A percentile compares a stretch with the other conserved stretches of the same genome.
Conservation (phyloP, 169 alveolate genomes). For the Plasmodium chabaudi region DNA sequence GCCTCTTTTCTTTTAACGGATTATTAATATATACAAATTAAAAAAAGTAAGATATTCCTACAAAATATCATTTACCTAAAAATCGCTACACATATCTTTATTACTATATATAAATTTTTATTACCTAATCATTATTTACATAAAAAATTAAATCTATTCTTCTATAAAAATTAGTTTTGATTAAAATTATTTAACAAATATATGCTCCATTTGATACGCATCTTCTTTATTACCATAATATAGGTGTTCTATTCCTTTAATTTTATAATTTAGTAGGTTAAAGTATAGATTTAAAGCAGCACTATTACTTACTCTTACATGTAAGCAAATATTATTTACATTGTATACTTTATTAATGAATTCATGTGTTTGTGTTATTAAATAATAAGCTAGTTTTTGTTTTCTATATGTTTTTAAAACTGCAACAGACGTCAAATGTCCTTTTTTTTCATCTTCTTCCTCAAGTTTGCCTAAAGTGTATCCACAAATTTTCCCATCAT, state of each 20-base stretch:
- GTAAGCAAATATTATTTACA: conserved; percentile 78
- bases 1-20: too few relatives aligned
- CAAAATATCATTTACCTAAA: too few relatives aligned
- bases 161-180: neutral
- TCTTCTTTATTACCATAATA: conserved; percentile 86
- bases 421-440: conserved; percentile 87
- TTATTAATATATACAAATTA: too few relatives aligned
- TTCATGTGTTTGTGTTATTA: conserved; percentile 83
- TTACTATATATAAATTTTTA: too few relatives aligned
- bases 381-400: conserved; percentile 80
- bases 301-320: conserved; percentile 83
- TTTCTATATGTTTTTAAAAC: conserved; percentile 81
- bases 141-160: neutral
- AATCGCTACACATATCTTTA: too few relatives aligned
- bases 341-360: conserved; percentile 20
- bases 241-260: conserved; percentile 79
- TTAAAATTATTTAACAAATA: conserved; percentile 31
- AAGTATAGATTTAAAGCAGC: conserved; percentile 82
- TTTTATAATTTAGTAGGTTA: conserved; percentile 79
- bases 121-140: neutral
- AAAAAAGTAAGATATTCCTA: too few relatives aligned
- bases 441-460: conserved; percentile 84
- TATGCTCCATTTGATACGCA: conserved; percentile 83
- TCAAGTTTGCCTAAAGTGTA: conserved; percentile 85
- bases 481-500: conserved; percentile 83